phyloP scores from a whole-genome alignment of 106 monocot genomes.

The Agapanthus africanus region DNA sequence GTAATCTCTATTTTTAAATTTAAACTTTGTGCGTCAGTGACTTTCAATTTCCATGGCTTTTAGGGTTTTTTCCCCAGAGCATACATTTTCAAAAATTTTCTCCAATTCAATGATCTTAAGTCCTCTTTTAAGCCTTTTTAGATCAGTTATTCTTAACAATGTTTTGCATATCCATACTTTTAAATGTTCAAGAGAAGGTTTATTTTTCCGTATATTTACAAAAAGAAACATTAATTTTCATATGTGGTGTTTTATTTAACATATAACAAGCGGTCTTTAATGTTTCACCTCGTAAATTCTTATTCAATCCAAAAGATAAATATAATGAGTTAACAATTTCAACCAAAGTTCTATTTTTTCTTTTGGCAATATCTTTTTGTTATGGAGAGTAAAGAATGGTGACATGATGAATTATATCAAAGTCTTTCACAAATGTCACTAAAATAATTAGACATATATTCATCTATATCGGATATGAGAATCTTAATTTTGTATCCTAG shows the following conservation, averaged over 20 bases:
- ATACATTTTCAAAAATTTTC: too few species aligned
- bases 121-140: not conserved
- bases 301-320: not conserved
- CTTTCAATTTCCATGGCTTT: too few species aligned
- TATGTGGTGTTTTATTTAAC: not conserved
- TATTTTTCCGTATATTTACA: too few species aligned
- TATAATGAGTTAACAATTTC: too few species aligned
- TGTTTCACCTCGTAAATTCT: too few species aligned
- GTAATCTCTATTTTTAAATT: too few species aligned
- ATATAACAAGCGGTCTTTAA: not conserved
- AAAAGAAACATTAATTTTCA: not conserved
- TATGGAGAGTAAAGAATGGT: not conserved
- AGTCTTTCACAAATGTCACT: not conserved
- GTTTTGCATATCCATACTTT: not conserved
- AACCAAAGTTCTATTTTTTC: too few species aligned
- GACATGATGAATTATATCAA: not conserved
- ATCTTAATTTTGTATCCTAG: not conserved
- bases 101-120: not conserved
- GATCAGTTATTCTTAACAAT: not conserved
- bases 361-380: too few species aligned
- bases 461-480: too few species aligned
- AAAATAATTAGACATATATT: not conserved
- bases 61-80: too few species aligned
- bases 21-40: too few species aligned
- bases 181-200: too few species aligned